Evolutionary conservation across 2,329 filamentous ascomycete species (phyloP), one percentile per base, ranked within the genome.

Genomic region (Beauveria sp.): DNA sequence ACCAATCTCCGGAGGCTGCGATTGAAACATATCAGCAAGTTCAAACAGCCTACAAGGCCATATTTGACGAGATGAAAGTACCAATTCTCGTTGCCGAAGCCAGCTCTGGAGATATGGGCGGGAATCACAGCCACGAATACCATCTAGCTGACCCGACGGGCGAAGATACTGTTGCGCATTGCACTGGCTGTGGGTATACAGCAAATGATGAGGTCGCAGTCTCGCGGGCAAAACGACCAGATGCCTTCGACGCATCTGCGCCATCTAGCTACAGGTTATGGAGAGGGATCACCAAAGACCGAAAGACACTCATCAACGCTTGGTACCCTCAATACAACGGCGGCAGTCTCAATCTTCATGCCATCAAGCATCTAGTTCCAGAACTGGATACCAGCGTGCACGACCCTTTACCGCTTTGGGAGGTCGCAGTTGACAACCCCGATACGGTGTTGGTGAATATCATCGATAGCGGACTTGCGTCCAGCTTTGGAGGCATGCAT

Each of bases 31-130:
- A 99, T 67, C 75, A 84, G 7, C 77, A 86, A 48, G 91, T 96
- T 3, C 85, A 89, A 55, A 73, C 74, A 43, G 88, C 89, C 1
- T 99, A 99, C 71, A 80, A 79, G 14, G 81, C 81, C 20, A 83
- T 99, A 56, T 96, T 99, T 68, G 77, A 89, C 50, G 90, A 96
- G 63, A 79, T 99, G 40, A 91, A 88, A 66, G 73, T 99, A 16
- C 91, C 91, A 0, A 91, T 95, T 66, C 74, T 96, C 0, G 87
- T 96, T 22, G 93, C 93, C 1, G 86, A 91, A 67, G 95, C 95
- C 7, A 93, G 93, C 72, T 97, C 93, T 1, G 95, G 95, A n/a
- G 90, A 91, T 66, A 99, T 99, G 84, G 95, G 95, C 38, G 95
- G 95, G 14, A 88, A 88, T 66, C 76, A 96, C 43, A 98, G 93